Percentiles rank a stretch among this genome's conserved stretches.
These are phyloP conservation scores for Pseudoscleropodium purum DNA, from an alignment of 225 moss, liverwort and hornwort genomes.

Conservation along the genomic window DNA sequence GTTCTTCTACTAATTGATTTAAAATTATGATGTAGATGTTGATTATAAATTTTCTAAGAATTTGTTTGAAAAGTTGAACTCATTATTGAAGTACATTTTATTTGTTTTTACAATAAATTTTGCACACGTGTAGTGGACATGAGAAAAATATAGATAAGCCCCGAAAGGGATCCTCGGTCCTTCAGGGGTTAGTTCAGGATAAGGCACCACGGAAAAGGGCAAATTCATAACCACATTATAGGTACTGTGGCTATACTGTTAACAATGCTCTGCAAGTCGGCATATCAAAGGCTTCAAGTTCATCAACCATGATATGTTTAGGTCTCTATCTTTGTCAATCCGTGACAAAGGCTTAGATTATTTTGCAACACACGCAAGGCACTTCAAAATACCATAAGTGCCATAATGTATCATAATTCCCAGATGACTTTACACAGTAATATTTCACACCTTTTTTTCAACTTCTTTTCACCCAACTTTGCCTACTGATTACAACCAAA, in stretches of 20 bases:
- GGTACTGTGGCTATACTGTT: neutral
- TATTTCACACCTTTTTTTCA: neutral
- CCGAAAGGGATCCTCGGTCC: neutral
- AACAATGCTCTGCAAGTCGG: no score
- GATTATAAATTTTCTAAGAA: no score
- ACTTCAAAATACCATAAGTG: neutral
- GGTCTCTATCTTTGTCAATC: neutral
- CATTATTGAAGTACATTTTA: no score
- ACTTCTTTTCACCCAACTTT: neutral
- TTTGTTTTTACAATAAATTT: no score
- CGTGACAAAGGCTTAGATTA: neutral
- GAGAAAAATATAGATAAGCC: no score
- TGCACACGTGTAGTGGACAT: no score
- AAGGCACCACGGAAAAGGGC: neutral
- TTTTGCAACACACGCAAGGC: neutral
- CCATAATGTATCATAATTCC: neutral
- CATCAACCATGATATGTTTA: neutral
- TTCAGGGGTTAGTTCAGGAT: neutral
- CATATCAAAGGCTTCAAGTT: neutral
- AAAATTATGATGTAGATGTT: no score
- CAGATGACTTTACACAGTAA: neutral
- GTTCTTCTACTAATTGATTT: no score
- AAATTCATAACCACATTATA: neutral
- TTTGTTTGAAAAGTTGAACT: no score
- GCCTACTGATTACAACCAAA: neutral